Conservation (phyloP, 2,329 filamentous ascomycete species). For the Pseudopithomyces chartarum region DNA sequence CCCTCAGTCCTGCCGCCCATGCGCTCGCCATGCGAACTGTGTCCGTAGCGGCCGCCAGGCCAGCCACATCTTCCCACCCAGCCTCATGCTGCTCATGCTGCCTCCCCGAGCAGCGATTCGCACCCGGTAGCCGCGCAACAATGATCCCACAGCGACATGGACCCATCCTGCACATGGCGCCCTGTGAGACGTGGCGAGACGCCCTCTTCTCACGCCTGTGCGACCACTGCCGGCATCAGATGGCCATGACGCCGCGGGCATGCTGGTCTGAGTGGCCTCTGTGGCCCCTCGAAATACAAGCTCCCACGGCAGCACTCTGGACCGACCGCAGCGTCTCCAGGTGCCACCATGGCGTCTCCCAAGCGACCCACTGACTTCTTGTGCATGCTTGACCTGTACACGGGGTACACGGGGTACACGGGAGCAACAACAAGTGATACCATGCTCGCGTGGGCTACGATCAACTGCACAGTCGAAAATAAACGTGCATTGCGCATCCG, state of each 20-base stretch:
- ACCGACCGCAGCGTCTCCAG: background rate
- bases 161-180: constrained; percentile 2
- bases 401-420: background rate
- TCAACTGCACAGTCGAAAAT: constrained; percentile 45
- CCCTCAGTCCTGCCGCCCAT: constrained; percentile 24
- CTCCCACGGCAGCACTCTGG: background rate
- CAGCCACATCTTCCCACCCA: constrained; percentile 26
- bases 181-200: constrained; percentile 34
- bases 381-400: constrained; percentile 5
- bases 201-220: constrained; percentile 28
- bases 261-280: too few species aligned
- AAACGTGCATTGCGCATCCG: constrained; percentile 47
- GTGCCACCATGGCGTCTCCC: constrained; percentile 26
- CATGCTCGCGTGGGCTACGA: constrained; percentile 39
- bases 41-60: constrained; percentile 12
- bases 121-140: constrained; percentile 2
- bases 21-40: constrained; percentile 41
- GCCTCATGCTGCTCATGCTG: constrained; percentile 6
- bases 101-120: constrained; percentile 10
- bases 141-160: background rate
- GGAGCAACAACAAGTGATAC: constrained; percentile 29
- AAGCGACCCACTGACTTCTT: constrained; percentile 29
- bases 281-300: background rate
- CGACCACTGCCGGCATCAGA: constrained; percentile 36
- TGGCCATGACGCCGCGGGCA: too few species aligned